Conservation (phyloP, 345 rosid genomes). For the Brassica rapa region DNA sequence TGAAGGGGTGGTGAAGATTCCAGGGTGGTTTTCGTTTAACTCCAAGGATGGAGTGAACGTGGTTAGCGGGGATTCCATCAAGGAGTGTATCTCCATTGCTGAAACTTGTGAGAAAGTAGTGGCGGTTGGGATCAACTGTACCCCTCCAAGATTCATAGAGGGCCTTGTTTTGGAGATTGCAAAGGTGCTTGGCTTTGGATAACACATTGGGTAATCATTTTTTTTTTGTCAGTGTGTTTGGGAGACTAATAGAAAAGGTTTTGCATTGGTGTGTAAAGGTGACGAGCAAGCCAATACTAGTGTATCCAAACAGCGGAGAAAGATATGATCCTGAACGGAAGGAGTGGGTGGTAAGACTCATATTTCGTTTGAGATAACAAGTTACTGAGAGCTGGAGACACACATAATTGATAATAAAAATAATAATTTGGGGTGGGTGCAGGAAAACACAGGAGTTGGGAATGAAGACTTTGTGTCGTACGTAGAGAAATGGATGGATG, state of each 20-base stretch:
- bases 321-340: constrained; percentile 63
- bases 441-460: constrained; percentile 73
- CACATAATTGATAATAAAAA: not conserved
- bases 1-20: constrained; percentile 61
- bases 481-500: constrained; percentile 66
- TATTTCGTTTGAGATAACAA: not conserved
- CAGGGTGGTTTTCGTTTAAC: constrained; percentile 81
- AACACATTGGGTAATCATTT: not conserved
- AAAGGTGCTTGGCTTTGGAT: constrained; percentile 45
- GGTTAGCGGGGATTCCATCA: constrained; percentile 74
- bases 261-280: constrained; percentile 45
- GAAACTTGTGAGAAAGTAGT: constrained; percentile 65
- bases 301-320: constrained; percentile 86
- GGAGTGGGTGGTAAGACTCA: constrained; percentile 72
- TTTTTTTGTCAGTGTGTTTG: not conserved
- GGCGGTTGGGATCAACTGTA: constrained; percentile 84
- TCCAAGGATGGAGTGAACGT: constrained; percentile 75
- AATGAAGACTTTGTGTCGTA: constrained; percentile 73
- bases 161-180: constrained; percentile 52
- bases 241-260: constrained; percentile 4
- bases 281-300: constrained; percentile 67
- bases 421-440: constrained; percentile 12
- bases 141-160: constrained; percentile 80
- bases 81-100: constrained; percentile 62
- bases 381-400: no score